A percentile compares a stretch with the other conserved stretches of the same genome.
Evolutionary conservation across 345 rosid genomes (phyloP).

Genomic region (Clarkia xantiana): DNA sequence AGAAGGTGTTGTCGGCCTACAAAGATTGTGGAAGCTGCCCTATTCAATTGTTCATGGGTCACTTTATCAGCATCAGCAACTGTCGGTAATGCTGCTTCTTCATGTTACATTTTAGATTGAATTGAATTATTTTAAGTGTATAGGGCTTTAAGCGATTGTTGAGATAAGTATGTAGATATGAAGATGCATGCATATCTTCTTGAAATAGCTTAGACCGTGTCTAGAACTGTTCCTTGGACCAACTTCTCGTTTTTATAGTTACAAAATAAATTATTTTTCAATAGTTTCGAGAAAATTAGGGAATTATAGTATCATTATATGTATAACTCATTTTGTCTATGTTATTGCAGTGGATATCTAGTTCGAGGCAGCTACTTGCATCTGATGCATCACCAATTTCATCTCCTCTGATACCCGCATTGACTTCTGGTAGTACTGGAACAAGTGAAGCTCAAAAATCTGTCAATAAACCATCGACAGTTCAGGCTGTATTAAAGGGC

Average conservation of each 20-base stretch:
- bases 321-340: constrained; percentile 2
- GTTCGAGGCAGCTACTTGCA: constrained; percentile 46
- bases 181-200: no score
- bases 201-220: no score
- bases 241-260: no score
- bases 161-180: neutral
- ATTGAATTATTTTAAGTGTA: neutral
- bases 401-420: constrained; percentile 61
- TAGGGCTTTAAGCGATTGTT: neutral
- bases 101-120: no score
- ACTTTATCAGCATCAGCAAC: constrained; percentile 51
- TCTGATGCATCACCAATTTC: constrained; percentile 52
- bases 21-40: constrained; percentile 29
- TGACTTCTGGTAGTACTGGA: constrained; percentile 37
- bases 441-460: constrained; percentile 50
- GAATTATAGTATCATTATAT: no score
- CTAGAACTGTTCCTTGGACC: no score
- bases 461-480: constrained; percentile 42
- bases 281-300: no score
- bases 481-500: constrained; percentile 77
- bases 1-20: constrained; percentile 25
- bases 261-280: no score
- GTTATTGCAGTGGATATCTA: constrained; percentile 50
- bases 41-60: constrained; percentile 26
- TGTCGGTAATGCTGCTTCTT: constrained; percentile 36